A percentile compares a stretch with the other conserved stretches of the same genome.
Conservation (phyloP, 345 rosid genomes). For the Hibiscus syriacus region DNA sequence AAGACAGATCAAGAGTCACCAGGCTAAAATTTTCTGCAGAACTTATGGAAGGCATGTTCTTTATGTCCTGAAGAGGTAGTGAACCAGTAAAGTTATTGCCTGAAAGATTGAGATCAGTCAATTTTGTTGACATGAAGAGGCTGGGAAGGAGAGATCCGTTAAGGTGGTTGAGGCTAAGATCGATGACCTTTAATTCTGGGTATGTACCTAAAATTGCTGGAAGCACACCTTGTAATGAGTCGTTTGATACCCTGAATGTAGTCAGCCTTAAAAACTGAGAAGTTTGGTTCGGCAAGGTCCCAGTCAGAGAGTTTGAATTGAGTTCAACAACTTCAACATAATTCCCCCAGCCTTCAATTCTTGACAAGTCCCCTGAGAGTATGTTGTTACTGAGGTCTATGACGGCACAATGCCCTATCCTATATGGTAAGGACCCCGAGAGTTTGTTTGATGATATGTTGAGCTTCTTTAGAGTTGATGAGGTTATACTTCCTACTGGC, state of each 20-base stretch:
- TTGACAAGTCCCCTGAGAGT: slow-evolving; percentile 64
- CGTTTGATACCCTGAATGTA: slow-evolving; percentile 50
- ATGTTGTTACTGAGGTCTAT: slow-evolving; percentile 71
- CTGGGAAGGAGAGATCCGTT: slow-evolving; percentile 46
- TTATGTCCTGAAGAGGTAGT: slow-evolving; percentile 45
- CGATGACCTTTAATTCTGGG: slow-evolving; percentile 52
- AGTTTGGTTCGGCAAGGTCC: slow-evolving; percentile 57
- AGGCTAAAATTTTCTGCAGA: slow-evolving; percentile 44
- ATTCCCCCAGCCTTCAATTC: slow-evolving; percentile 80
- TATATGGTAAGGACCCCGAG: slow-evolving; percentile 58
- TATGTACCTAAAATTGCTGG: slow-evolving; percentile 53
- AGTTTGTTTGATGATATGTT: slow-evolving; percentile 70
- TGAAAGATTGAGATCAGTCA: slow-evolving; percentile 62
- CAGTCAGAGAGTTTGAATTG: slow-evolving; percentile 65
- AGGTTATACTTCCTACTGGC: slow-evolving; percentile 62
- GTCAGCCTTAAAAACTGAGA: slow-evolving; percentile 68
- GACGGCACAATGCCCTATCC: slow-evolving; percentile 55
- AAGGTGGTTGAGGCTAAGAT: slow-evolving; percentile 68
- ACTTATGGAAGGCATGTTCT: slow-evolving; percentile 16
- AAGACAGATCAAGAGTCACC: slow-evolving; percentile 54
- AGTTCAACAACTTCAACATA: slow-evolving; percentile 58
- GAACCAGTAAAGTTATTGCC: slow-evolving; percentile 66
- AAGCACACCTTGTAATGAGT: slow-evolving; percentile 58
- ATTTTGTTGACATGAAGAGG: slow-evolving; percentile 46
- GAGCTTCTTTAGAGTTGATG: slow-evolving; percentile 64